Evolutionary conservation across 1,139 yeast species (phyloP).

Genomic region (Lodderomyces oxycetoniae): DNA sequence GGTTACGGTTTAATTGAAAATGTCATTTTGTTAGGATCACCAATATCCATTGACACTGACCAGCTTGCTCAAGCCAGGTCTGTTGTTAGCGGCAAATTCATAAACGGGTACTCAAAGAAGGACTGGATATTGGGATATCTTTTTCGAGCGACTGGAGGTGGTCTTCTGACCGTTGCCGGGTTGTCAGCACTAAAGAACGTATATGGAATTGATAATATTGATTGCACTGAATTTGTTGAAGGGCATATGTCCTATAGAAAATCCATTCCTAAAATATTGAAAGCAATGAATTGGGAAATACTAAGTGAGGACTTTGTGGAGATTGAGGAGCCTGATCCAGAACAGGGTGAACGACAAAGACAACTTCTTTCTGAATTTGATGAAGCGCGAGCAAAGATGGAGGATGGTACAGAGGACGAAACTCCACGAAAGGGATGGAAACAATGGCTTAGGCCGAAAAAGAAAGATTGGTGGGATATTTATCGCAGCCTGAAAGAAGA

Average conservation of each 20-base stretch:
- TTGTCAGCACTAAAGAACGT: conserved; percentile 66
- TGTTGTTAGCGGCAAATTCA: conserved; percentile 84
- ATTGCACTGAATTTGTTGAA: conserved; percentile 80
- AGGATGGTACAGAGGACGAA: conserved; percentile 27
- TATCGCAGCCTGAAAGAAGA: conserved; percentile 37
- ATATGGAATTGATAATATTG: conserved; percentile 73
- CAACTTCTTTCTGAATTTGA: conserved; percentile 79
- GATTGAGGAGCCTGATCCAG: conserved; percentile 95
- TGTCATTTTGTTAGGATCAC: conserved; percentile 85
- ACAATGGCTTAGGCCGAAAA: conserved; percentile 69
- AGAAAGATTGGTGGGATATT: conserved; percentile 86
- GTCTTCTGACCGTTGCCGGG: conserved; percentile 86
- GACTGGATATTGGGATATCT: conserved; percentile 97
- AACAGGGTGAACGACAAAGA: conserved; percentile 74
- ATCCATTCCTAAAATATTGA: conserved; percentile 79
- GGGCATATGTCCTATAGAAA: conserved; percentile 98
- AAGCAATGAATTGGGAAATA: conserved; percentile 71
- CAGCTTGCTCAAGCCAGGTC: conserved; percentile 77
- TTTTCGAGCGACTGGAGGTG: conserved; percentile 94
- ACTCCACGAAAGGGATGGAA: conserved; percentile 47
- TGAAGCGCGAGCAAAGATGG: conserved; percentile 66
- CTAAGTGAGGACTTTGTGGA: conserved; percentile 89
- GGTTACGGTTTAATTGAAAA: conserved; percentile 88
- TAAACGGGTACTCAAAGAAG: conserved; percentile 85
- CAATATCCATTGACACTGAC: conserved; percentile 73